A percentile compares a stretch with the other conserved stretches of the same genome.
These are phyloP conservation scores for Penicillium polonicum DNA, from an alignment of 2,329 filamentous ascomycete genomes.

Conservation along the genomic window DNA sequence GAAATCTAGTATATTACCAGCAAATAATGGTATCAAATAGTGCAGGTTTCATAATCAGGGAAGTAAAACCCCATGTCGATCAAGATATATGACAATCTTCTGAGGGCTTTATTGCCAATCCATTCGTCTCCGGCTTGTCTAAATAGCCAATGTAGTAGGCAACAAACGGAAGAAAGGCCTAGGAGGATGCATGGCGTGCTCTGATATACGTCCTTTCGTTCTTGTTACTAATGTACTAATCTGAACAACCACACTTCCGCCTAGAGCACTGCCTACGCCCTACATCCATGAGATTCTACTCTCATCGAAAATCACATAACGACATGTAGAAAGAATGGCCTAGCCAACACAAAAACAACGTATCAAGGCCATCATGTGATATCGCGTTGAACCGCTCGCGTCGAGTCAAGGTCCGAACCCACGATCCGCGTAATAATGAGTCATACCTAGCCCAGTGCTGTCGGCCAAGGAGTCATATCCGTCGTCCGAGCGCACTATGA, in stretches of 20 bases:
- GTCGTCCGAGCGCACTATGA: neutral
- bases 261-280: neutral
- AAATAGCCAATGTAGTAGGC: too few relatives aligned
- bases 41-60: too few relatives aligned
- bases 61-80: neutral
- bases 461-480: neutral
- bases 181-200: neutral
- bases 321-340: neutral
- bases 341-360: neutral
- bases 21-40: neutral
- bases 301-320: neutral
- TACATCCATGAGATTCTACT: neutral
- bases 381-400: constrained; percentile 4
- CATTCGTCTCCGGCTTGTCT: too few relatives aligned
- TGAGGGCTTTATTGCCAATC: neutral
- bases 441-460: neutral
- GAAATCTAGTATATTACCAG: neutral
- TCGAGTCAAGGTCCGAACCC: neutral
- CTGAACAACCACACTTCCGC: neutral
- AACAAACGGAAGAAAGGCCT: neutral
- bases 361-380: neutral
- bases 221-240: neutral
- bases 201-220: neutral
- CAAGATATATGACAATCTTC: neutral
- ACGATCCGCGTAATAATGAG: constrained; percentile 1